phyloP scores from a whole-genome alignment of 768 basidiomycete genomes.

The Phaffia australis region DNA sequence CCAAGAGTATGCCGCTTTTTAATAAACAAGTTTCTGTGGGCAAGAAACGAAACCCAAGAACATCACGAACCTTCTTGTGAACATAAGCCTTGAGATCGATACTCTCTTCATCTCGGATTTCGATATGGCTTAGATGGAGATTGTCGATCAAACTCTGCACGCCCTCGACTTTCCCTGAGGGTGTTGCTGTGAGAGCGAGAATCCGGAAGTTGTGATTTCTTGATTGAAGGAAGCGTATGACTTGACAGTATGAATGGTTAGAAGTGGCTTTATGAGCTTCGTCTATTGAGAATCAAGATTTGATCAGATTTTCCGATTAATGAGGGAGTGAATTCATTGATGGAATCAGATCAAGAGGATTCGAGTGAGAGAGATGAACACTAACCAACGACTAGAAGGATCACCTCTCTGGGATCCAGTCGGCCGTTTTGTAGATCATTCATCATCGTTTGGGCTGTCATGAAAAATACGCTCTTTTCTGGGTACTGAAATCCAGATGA shows the following conservation, averaged over 20 bases:
- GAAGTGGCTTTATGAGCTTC: constrained; percentile 93
- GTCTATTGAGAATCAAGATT: constrained; percentile 44
- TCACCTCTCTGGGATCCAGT: constrained; percentile 67
- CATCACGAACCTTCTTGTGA: constrained; percentile 62
- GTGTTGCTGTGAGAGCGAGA: constrained; percentile 89
- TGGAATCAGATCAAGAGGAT: background rate
- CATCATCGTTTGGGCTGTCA: constrained; percentile 88
- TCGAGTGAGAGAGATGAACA: background rate
- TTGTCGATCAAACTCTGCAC: constrained; percentile 85
- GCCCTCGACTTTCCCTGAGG: constrained; percentile 62
- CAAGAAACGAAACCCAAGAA: background rate
- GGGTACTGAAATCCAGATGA: too few relatives aligned
- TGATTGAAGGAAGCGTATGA: constrained; percentile 79
- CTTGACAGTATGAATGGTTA: constrained; percentile 81
- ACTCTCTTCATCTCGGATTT: constrained; percentile 83
- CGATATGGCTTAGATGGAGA: constrained; percentile 86
- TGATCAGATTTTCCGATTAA: background rate
- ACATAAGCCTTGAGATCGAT: constrained; percentile 76
- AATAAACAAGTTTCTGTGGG: background rate
- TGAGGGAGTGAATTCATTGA: background rate
- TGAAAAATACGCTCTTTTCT: constrained; percentile 61
- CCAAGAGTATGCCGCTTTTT: background rate
- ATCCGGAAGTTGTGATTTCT: constrained; percentile 89
- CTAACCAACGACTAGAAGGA: constrained; percentile 78
- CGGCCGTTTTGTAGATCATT: constrained; percentile 67